Base-by-base conservation (phyloP, 1,284 basidiomycete species). In the Trichosporon coremiiforme region DNA sequence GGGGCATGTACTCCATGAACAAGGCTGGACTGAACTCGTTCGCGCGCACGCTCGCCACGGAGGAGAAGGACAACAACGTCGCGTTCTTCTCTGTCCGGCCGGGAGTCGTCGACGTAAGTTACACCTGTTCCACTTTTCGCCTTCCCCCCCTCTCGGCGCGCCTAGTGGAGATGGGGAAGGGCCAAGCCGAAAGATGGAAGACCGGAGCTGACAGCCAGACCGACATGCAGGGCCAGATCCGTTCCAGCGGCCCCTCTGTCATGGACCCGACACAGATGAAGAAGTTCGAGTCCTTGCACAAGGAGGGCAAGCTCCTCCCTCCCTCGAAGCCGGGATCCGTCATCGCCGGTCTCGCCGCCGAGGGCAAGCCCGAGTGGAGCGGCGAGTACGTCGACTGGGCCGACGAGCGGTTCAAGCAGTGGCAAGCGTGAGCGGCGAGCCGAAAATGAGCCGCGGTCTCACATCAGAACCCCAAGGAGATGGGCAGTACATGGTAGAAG, bases 1-100 rank as follows among this genome's bases (percentile, higher is more conserved):
- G 87, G 86, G 83, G 83, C 0, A 79, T 85, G 57, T 87, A 87
- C 78, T 85, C 83, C 25, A 75, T 79, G 72, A 78, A 76, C 70
- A 84, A 84, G 70, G 87, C 87, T 0, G 86, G 84, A 0, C 76
- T 87, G 78, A 87, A 87, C 76, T 81, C 84, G 12, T 78, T 87
- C 8, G 75, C 76, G 10, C 74, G 84, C 73, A 87, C 86, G 0
- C 76, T 87, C 8, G 86, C 84, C 0, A 82, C 80, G 33, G 87
- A 88, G 72, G 87, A 88, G 74, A 75, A 77, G 17, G 77, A 77
- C 1, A 65, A 69, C 50, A 76, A 76, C 10, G 77, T 88, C 20
- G 80, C 82, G 0, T 79, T 82, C 4, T 85, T 85, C 69, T 79
- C 86, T 0, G 78, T 88, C 12, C 77, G 87, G 15, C 87, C 87